Evolutionary conservation across 371 early-diverging fungal genomes (phyloP).

Genomic region (Mucor saturninus): DNA sequence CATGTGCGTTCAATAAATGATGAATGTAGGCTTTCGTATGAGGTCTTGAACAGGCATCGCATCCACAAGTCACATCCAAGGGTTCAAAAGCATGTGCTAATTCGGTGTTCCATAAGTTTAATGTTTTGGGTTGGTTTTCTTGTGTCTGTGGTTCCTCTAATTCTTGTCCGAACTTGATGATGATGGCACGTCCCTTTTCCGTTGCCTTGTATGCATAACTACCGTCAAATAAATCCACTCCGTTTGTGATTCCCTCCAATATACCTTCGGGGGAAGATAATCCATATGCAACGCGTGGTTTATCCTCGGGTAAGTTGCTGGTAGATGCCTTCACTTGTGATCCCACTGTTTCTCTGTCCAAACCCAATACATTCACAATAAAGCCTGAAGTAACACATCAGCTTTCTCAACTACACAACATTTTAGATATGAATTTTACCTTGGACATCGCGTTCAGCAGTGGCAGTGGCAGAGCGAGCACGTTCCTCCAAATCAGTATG

Average conservation of each 20-base stretch:
- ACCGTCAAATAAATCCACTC: slow-evolving; percentile 79
- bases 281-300: slow-evolving; percentile 56
- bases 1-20: slow-evolving; percentile 75
- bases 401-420: too few species aligned
- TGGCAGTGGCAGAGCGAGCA: slow-evolving; percentile 57
- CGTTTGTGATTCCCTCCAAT: slow-evolving; percentile 62
- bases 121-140: slow-evolving; percentile 33
- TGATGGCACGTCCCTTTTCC: slow-evolving; percentile 50
- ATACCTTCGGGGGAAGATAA: slow-evolving; percentile 60
- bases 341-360: slow-evolving; percentile 21
- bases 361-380: slow-evolving; percentile 44
- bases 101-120: slow-evolving; percentile 60
- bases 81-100: slow-evolving; percentile 63
- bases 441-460: slow-evolving; percentile 60
- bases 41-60: slow-evolving; percentile 67
- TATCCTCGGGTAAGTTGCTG: slow-evolving; percentile 43
- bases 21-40: slow-evolving; percentile 80
- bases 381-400: slow-evolving; percentile 24
- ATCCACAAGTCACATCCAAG: slow-evolving; percentile 63
- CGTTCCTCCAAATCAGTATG: slow-evolving; percentile 60
- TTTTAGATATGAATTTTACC: slow-evolving; percentile 8
- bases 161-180: slow-evolving; percentile 41
- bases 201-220: slow-evolving; percentile 55
- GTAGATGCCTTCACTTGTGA: slow-evolving; percentile 39
- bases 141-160: not conserved